Evolutionary conservation across 306 rosid genomes (phyloP).

Genomic region (Trifolium pratense): DNA sequence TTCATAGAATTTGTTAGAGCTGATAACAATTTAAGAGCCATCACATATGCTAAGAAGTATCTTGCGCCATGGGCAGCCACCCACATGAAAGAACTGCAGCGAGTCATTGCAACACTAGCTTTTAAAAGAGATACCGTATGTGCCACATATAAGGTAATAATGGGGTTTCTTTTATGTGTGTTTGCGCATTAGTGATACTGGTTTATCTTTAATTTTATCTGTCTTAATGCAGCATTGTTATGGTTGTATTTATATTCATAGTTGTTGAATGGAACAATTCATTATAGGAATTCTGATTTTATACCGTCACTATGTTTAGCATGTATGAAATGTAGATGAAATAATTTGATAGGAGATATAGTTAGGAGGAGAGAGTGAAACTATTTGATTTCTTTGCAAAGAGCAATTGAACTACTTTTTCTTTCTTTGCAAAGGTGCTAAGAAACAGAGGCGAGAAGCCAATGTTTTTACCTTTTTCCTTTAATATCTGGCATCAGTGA

Average conservation of each 20-base stretch:
- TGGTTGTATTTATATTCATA: conserved; percentile 25
- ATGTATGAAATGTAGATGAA: not conserved
- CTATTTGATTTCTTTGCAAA: not conserved
- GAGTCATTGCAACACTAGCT: conserved; percentile 80
- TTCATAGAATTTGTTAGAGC: conserved; percentile 94
- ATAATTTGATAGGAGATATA: not conserved
- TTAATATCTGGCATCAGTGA: not conserved
- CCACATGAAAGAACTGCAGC: conserved; percentile 91
- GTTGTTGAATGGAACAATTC: conserved; percentile 32
- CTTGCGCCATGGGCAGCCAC: conserved; percentile 90
- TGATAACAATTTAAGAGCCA: conserved; percentile 81
- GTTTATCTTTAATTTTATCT: not conserved
- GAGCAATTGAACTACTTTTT: not conserved
- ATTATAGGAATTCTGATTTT: conserved; percentile 4
- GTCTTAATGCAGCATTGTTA: conserved; percentile 9
- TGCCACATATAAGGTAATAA: conserved; percentile 81
- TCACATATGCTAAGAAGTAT: conserved; percentile 80
- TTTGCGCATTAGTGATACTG: not conserved
- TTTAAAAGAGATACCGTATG: conserved; percentile 84
- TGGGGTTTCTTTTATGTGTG: not conserved
- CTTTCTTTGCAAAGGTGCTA: not conserved
- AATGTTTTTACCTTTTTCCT: not conserved
- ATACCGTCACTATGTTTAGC: not conserved
- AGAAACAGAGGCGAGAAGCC: not conserved
- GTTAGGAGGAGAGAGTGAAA: not conserved